phyloP scores from a whole-genome alignment of 2,329 filamentous ascomycete species.

The Fusarium concolor region DNA sequence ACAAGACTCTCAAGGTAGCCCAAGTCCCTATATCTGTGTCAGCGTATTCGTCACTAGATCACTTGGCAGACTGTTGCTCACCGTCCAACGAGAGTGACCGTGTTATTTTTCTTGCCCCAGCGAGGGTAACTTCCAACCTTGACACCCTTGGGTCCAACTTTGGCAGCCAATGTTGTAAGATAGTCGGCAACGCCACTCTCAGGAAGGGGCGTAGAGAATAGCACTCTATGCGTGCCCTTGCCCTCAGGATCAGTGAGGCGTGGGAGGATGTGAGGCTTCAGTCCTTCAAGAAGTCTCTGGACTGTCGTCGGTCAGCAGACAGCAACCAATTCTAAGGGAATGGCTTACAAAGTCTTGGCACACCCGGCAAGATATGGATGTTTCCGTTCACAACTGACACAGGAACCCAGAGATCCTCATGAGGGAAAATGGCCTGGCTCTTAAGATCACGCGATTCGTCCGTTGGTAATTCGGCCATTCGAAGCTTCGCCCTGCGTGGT shows the following conservation, averaged over 20 bases:
- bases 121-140: constrained; percentile 97
- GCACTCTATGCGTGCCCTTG: constrained; percentile 80
- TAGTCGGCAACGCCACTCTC: constrained; percentile 89
- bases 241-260: constrained; percentile 82
- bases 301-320: constrained; percentile 57
- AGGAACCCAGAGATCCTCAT: constrained; percentile 90
- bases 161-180: constrained; percentile 80
- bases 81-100: constrained; percentile 85
- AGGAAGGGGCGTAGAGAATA: constrained; percentile 87
- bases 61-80: constrained; percentile 45
- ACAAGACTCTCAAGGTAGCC: constrained; percentile 83
- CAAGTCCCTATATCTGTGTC: constrained; percentile 66
- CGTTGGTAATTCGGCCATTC: constrained; percentile 90
- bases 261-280: constrained; percentile 78
- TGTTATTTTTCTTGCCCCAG: constrained; percentile 89
- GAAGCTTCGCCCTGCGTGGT: constrained; percentile 80
- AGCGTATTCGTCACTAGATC: constrained; percentile 38
- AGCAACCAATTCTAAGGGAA: neutral
- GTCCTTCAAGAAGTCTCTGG: constrained; percentile 78
- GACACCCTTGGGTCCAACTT: constrained; percentile 79
- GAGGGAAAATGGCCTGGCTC: constrained; percentile 82
- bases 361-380: constrained; percentile 90
- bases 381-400: constrained; percentile 91
- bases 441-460: constrained; percentile 73
- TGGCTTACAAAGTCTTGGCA: constrained; percentile 78